Conservation (phyloP, 2,329 filamentous ascomycete genomes). For the Endoconidiophora laricicola region DNA sequence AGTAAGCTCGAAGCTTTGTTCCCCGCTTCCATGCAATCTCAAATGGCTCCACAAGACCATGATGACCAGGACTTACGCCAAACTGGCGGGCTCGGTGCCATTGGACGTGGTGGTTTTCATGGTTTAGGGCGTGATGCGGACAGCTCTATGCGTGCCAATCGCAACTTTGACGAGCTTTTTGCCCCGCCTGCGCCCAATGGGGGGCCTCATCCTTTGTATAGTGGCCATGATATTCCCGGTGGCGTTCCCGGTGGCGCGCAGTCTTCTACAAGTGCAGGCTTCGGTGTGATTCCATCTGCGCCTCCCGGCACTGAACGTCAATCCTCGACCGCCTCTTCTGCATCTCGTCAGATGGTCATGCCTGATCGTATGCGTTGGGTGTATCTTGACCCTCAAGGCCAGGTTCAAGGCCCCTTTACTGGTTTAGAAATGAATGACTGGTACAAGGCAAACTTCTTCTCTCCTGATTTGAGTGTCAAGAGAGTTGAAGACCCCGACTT, state of each 20-base stretch:
- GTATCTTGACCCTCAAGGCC: constrained; percentile 85
- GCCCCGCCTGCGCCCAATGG: constrained; percentile 17
- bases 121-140: constrained; percentile 39
- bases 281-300: constrained; percentile 3
- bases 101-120: constrained; percentile 44
- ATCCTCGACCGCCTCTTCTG: constrained; percentile 30
- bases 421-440: constrained; percentile 98
- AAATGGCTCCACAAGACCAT: constrained; percentile 63
- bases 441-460: constrained; percentile 99
- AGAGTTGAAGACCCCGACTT: constrained; percentile 89
- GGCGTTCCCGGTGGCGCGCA: not conserved
- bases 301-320: constrained; percentile 27
- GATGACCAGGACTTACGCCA: constrained; percentile 48
- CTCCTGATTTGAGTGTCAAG: constrained; percentile 82
- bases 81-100: constrained; percentile 45
- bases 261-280: not conserved
- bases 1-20: constrained; percentile 83
- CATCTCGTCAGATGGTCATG: constrained; percentile 92
- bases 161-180: constrained; percentile 40
- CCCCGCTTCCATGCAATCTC: constrained; percentile 74
- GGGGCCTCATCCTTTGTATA: constrained; percentile 19
- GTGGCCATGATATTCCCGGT: constrained; percentile 15
- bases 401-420: constrained; percentile 85
- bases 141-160: constrained; percentile 39
- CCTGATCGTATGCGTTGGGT: constrained; percentile 98